Evolutionary conservation across 73 alveolate genomes (phyloP).

Genomic region (Strombidium stylifer): DNA sequence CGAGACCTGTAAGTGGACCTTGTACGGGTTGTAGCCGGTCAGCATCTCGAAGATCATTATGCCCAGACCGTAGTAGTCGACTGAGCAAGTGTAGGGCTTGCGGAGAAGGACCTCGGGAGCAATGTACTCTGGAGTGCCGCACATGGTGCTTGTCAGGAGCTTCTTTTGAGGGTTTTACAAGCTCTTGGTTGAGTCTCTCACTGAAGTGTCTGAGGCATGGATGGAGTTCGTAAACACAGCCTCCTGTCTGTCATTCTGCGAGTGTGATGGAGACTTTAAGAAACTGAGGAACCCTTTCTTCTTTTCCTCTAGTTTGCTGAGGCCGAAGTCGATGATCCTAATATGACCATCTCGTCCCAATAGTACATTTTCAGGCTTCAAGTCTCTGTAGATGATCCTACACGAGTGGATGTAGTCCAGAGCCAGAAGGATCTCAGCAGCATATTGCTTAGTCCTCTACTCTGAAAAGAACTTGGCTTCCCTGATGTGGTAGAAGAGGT

Average conservation of each 20-base stretch:
- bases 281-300: too few relatives aligned
- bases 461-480: slow-evolving; percentile 57
- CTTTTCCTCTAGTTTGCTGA: slow-evolving; percentile 56
- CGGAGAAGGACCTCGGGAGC: slow-evolving; percentile 76
- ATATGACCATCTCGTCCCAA: slow-evolving; percentile 74
- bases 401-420: slow-evolving; percentile 66
- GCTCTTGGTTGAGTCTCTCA: too few relatives aligned
- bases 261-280: too few relatives aligned
- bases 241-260: too few relatives aligned
- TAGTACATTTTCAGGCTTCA: slow-evolving; percentile 75
- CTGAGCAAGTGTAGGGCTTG: slow-evolving; percentile 66
- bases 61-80: slow-evolving; percentile 79
- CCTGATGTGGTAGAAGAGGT: slow-evolving; percentile 63
- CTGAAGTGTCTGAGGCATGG: too few relatives aligned
- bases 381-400: slow-evolving; percentile 66
- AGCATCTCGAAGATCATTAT: slow-evolving; percentile 79
- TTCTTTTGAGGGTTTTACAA: slow-evolving; percentile 47
- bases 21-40: slow-evolving; percentile 81
- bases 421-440: slow-evolving; percentile 69
- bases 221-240: too few relatives aligned
- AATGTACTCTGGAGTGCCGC: slow-evolving; percentile 77
- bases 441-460: slow-evolving; percentile 64
- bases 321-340: slow-evolving; percentile 70
- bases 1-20: slow-evolving; percentile 38
- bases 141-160: slow-evolving; percentile 62